phyloP scores from a whole-genome alignment of 495 filamentous ascomycete species.

The Tuber aestivum region DNA sequence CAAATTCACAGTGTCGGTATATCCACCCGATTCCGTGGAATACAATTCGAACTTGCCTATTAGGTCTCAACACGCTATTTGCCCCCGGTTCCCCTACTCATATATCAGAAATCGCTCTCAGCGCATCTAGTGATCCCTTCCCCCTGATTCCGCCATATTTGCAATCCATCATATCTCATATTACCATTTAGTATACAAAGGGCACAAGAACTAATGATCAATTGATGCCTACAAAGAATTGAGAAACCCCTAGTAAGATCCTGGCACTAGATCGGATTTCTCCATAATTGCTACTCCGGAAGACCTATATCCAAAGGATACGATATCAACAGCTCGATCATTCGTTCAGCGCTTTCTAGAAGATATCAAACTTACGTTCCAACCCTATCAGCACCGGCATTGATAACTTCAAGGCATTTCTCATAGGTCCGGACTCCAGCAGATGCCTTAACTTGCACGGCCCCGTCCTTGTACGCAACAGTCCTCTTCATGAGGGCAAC shows the following conservation, averaged over 20 bases:
- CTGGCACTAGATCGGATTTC: conserved; percentile 19
- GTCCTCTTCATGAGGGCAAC: conserved; percentile 56
- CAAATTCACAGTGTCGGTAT: not conserved
- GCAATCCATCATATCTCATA: conserved; percentile 5
- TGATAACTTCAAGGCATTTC: conserved; percentile 54
- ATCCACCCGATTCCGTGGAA: not conserved
- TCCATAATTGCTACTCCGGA: conserved; percentile 37
- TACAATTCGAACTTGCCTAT: not conserved
- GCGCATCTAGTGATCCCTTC: not conserved
- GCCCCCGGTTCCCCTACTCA: not conserved
- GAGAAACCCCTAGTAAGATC: conserved; percentile 27
- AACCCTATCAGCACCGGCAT: conserved; percentile 61
- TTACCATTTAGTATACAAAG: not conserved
- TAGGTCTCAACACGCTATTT: not conserved
- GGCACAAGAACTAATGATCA: not conserved
- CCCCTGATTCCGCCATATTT: not conserved
- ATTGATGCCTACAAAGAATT: not conserved
- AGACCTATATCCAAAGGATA: conserved; percentile 17
- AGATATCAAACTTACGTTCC: conserved; percentile 48
- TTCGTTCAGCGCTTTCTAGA: not conserved
- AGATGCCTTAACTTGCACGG: conserved; percentile 59
- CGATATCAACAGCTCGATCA: not conserved
- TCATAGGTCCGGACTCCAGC: conserved; percentile 55
- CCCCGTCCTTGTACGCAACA: conserved; percentile 44
- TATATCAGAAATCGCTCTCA: not conserved